phyloP scores from a whole-genome alignment of 2,329 filamentous ascomycete genomes.

The Xylariaceae sp. region DNA sequence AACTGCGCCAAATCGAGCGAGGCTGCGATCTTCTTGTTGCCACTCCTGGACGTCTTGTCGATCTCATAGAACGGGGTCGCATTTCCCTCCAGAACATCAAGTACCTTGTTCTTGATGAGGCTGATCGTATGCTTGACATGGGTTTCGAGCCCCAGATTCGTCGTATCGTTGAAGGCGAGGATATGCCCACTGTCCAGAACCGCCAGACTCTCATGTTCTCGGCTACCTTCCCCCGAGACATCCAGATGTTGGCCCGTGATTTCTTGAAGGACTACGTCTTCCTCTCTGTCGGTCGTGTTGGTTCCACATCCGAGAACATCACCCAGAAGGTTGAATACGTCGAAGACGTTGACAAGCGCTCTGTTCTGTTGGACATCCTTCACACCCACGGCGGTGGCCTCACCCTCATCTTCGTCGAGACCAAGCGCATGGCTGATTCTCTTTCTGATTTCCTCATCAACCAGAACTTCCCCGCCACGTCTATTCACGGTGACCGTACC shows the following conservation, averaged over 20 bases:
- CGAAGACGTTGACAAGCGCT: slow-evolving; percentile 95
- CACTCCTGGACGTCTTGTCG: slow-evolving; percentile 93
- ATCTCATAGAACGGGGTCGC: slow-evolving; percentile 95
- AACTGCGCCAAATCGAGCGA: slow-evolving; percentile 95
- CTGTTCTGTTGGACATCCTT: slow-evolving; percentile 92
- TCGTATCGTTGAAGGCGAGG: slow-evolving; percentile 95
- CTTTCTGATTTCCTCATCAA: slow-evolving; percentile 98
- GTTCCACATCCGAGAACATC: slow-evolving; percentile 99
- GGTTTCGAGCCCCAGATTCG: slow-evolving; percentile 99
- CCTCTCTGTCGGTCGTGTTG: slow-evolving; percentile 95
- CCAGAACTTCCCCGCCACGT: slow-evolving; percentile 96
- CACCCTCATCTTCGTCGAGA: slow-evolving; percentile 97
- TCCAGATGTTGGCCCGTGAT: slow-evolving; percentile 97
- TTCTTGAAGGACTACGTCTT: slow-evolving; percentile 99
- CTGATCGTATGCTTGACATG: slow-evolving; percentile 99
- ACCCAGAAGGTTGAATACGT: slow-evolving; percentile 98
- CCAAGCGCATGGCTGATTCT: slow-evolving; percentile 98
- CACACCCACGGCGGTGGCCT: slow-evolving; percentile 87
- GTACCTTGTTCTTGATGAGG: slow-evolving; percentile 97
- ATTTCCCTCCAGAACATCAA: slow-evolving; percentile 99
- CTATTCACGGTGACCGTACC: slow-evolving; percentile 96
- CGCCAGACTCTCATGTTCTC: slow-evolving; percentile 99
- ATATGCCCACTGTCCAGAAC: slow-evolving; percentile 79
- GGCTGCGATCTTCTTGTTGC: slow-evolving; percentile 96
- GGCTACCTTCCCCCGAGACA: slow-evolving; percentile 97